Evolutionary conservation across 495 filamentous ascomycete species (phyloP).

Genomic region (Pseudomonodictys pantanalensis): DNA sequence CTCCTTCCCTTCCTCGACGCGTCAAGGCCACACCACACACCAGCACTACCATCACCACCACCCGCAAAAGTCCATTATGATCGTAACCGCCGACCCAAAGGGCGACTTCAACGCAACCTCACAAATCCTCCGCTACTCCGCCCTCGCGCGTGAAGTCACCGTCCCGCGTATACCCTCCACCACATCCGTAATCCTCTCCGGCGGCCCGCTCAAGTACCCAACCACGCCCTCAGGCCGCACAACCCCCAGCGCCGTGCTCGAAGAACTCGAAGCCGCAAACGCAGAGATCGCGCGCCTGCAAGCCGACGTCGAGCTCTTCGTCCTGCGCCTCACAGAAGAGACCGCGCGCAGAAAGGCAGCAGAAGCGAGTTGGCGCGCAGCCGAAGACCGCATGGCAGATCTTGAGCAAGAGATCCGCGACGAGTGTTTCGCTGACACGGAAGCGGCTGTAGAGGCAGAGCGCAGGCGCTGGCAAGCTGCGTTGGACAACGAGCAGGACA

Average conservation of each 20-base stretch:
- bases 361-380: constrained; percentile 39
- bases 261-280: constrained; percentile 73
- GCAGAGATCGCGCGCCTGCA: constrained; percentile 71
- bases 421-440: constrained; percentile 83
- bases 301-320: constrained; percentile 66
- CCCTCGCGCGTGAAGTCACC: constrained; percentile 87
- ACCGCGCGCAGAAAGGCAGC: constrained; percentile 52
- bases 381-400: constrained; percentile 65
- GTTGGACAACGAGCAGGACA: constrained; percentile 63
- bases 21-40: constrained; percentile 25
- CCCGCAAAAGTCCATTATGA: constrained; percentile 89
- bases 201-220: constrained; percentile 34
- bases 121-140: constrained; percentile 93
- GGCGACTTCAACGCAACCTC: constrained; percentile 96
- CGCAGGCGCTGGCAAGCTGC: constrained; percentile 72
- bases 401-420: constrained; percentile 87
- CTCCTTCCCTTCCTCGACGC: constrained; percentile 63
- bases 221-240: constrained; percentile 46
- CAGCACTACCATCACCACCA: no score
- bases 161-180: constrained; percentile 83
- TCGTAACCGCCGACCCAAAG: constrained; percentile 89
- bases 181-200: constrained; percentile 58
- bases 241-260: constrained; percentile 48
- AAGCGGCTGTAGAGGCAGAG: constrained; percentile 68
- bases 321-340: constrained; percentile 60